Evolutionary conservation across 2,329 filamentous ascomycete species (phyloP).

Genomic region (Penicillium griseofulvum): DNA sequence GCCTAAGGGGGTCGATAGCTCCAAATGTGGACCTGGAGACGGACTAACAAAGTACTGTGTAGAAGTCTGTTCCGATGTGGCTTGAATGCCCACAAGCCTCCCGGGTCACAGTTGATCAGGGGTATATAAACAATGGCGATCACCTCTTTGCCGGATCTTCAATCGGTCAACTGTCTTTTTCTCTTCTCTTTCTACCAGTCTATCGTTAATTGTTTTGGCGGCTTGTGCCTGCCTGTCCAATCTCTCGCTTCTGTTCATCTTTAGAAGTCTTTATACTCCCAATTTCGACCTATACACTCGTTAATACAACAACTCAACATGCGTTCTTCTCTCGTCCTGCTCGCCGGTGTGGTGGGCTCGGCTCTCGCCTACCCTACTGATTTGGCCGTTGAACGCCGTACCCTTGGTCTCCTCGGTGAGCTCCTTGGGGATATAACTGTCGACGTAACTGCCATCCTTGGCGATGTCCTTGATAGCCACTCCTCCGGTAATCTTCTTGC

Average conservation of each 20-base stretch:
- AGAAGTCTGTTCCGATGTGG: slow-evolving; percentile 9
- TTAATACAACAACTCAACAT: slow-evolving; percentile 19
- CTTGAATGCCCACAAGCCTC: slow-evolving; percentile 1
- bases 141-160: slow-evolving; percentile 13
- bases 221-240: slow-evolving; percentile 17
- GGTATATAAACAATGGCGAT: slow-evolving; percentile 37
- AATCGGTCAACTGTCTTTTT: slow-evolving; percentile 8
- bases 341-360: slow-evolving; percentile 35
- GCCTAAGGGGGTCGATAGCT: slow-evolving; percentile 20
- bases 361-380: slow-evolving; percentile 33
- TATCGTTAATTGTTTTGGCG: slow-evolving; percentile 32
- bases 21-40: slow-evolving; percentile 23
- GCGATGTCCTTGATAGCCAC: slow-evolving; percentile 23
- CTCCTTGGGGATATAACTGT: slow-evolving; percentile 18
- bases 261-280: slow-evolving; percentile 16
- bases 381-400: slow-evolving; percentile 27
- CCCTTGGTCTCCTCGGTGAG: slow-evolving; percentile 20
- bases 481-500: slow-evolving; percentile 22
- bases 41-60: slow-evolving; percentile 6
- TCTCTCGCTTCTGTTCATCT: slow-evolving; percentile 15
- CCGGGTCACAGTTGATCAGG: slow-evolving; percentile 20
- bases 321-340: slow-evolving; percentile 30
- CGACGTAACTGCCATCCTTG: slow-evolving; percentile 25
- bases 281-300: slow-evolving; percentile 18
- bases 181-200: slow-evolving; percentile 30